These are phyloP conservation scores for Penicillium sp. DNA, from an alignment of 2,329 filamentous ascomycete genomes.

Conservation along the genomic window DNA sequence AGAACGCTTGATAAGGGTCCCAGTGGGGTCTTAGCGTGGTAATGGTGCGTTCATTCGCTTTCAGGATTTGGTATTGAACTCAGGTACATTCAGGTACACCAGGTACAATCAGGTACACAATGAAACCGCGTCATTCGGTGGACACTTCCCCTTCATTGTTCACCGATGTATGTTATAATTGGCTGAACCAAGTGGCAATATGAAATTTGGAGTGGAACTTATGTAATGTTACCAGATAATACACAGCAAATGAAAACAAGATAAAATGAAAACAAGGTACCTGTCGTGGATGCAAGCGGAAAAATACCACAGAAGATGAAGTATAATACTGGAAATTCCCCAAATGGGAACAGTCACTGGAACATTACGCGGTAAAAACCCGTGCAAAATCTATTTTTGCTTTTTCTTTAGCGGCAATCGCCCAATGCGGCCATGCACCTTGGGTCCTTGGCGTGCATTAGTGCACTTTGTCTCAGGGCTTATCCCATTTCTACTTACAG, in stretches of 20 bases:
- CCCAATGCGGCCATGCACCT: not conserved
- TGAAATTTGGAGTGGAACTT: not conserved
- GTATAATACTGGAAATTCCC: not conserved
- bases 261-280: too few relatives aligned
- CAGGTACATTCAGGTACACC: conserved; percentile 1
- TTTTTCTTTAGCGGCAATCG: not conserved
- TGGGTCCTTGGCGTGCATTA: not conserved
- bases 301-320: not conserved
- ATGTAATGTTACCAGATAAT: not conserved
- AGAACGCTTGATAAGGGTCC: not conserved
- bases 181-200: not conserved
- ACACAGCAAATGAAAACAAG: not conserved
- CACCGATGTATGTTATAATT: not conserved
- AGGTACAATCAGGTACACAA: not conserved
- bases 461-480: not conserved
- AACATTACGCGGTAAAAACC: not conserved
- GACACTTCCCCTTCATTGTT: not conserved
- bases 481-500: not conserved
- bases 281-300: too few relatives aligned
- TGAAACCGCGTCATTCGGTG: not conserved
- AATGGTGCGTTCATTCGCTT: not conserved
- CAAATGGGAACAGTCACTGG: not conserved
- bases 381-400: not conserved
- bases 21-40: not conserved
- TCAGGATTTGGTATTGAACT: not conserved